These are phyloP conservation scores for Vanrija sp. DNA, from an alignment of 1,284 basidiomycete species.

Conservation along the genomic window DNA sequence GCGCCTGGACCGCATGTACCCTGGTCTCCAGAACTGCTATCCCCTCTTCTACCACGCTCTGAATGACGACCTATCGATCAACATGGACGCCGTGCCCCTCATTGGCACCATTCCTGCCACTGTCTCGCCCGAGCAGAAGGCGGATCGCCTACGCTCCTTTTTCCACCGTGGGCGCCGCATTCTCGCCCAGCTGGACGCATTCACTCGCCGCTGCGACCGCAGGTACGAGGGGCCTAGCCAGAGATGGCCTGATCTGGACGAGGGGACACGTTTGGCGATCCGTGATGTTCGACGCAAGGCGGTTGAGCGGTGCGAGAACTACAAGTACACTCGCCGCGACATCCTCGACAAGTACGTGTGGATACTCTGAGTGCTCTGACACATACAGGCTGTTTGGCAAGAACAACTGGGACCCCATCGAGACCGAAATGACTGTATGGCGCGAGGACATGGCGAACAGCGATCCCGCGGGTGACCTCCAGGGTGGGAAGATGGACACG, in stretches of 20 bases:
- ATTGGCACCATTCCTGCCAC: constrained; percentile 46
- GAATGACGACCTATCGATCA: constrained; percentile 42
- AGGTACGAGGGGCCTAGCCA: constrained; percentile 39
- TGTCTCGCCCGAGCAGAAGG: constrained; percentile 35
- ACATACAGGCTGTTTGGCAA: constrained; percentile 33
- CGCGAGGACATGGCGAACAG: constrained; percentile 21
- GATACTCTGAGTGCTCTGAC: not conserved
- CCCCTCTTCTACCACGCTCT: constrained; percentile 49
- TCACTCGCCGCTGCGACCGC: constrained; percentile 40
- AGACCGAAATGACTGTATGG: constrained; percentile 42
- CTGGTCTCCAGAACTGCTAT: constrained; percentile 34
- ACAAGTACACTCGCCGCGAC: constrained; percentile 50
- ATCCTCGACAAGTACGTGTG: constrained; percentile 46
- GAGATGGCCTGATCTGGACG: constrained; percentile 37
- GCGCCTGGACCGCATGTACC: constrained; percentile 37
- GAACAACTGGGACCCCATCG: constrained; percentile 44
- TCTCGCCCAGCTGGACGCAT: constrained; percentile 45
- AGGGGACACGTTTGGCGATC: constrained; percentile 38
- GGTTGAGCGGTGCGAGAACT: constrained; percentile 50
- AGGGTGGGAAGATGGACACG: not conserved
- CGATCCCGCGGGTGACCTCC: constrained; percentile 43
- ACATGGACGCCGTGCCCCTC: constrained; percentile 43
- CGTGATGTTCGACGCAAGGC: constrained; percentile 45
- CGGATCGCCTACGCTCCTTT: constrained; percentile 32
- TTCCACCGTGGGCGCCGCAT: constrained; percentile 43